Percentiles rank a stretch among this genome's conserved stretches.
Conservation (phyloP, 2,329 filamentous ascomycete species). For the Penicillium sp. region DNA sequence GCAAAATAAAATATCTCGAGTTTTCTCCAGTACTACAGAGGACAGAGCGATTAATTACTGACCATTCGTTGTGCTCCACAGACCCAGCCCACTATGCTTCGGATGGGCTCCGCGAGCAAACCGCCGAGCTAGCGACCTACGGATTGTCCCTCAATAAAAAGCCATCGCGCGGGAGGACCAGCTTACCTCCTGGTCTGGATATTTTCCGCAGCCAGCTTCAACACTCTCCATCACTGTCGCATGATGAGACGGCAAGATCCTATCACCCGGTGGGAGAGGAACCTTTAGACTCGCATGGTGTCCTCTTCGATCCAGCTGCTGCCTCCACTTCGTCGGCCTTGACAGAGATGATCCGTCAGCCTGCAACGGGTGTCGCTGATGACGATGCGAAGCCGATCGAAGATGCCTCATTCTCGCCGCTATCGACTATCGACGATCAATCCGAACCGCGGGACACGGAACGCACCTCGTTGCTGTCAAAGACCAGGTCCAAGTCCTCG, state of each 20-base stretch:
- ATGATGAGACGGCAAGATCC: slow-evolving; percentile 22
- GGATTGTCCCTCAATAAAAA: slow-evolving; percentile 60
- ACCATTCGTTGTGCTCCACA: slow-evolving; percentile 47
- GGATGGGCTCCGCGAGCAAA: slow-evolving; percentile 79
- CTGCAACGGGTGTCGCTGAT: slow-evolving; percentile 32
- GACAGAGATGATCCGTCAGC: slow-evolving; percentile 53
- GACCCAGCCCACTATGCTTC: slow-evolving; percentile 74
- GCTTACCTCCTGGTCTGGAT: slow-evolving; percentile 34
- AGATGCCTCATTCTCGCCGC: slow-evolving; percentile 19
- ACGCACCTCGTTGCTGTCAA: slow-evolving; percentile 39
- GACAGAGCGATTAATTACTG: slow-evolving; percentile 18
- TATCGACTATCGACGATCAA: slow-evolving; percentile 23
- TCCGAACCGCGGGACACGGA: slow-evolving; percentile 36
- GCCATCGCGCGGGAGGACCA: slow-evolving; percentile 29
- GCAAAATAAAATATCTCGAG: not conserved
- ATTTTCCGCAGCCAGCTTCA: slow-evolving; percentile 27
- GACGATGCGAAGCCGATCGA: slow-evolving; percentile 20
- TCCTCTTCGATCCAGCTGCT: slow-evolving; percentile 26
- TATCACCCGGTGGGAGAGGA: slow-evolving; percentile 13
- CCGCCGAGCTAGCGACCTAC: slow-evolving; percentile 81
- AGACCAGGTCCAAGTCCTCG: slow-evolving; percentile 31
- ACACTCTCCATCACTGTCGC: slow-evolving; percentile 9
- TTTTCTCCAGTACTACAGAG: not conserved
- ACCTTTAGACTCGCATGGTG: slow-evolving; percentile 18
- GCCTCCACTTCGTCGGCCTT: slow-evolving; percentile 50